Conservation (phyloP, 73 alveolate species). For the Paramecium biaurelia region DNA sequence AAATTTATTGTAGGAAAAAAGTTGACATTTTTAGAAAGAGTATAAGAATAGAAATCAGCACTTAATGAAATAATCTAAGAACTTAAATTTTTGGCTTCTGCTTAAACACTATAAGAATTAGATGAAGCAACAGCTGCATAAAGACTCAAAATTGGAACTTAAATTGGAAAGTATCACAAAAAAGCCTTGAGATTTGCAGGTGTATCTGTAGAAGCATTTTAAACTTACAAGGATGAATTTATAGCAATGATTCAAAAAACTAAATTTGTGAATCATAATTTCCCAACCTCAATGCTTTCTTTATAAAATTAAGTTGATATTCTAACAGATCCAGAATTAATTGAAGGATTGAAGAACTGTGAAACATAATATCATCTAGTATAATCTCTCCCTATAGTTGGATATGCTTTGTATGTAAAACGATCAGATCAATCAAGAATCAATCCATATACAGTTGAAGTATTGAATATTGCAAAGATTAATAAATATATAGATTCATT, state of each 20-base stretch:
- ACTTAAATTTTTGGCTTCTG: background rate
- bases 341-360: background rate
- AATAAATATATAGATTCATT: conserved; percentile 53
- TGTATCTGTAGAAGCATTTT: conserved; percentile 30
- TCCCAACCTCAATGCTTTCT: background rate
- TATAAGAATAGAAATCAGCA: background rate
- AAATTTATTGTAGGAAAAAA: background rate
- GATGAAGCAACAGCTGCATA: conserved; percentile 59
- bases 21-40: background rate
- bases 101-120: background rate
- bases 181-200: conserved; percentile 42
- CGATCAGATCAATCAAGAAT: conserved; percentile 50
- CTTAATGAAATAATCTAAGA: background rate
- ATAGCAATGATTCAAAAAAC: background rate
- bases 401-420: conserved; percentile 34
- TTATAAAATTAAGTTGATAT: conserved; percentile 50
- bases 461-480: background rate
- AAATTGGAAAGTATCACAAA: conserved; percentile 44
- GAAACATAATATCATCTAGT: conserved; percentile 51
- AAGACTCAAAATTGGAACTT: conserved; percentile 57
- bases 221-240: background rate
- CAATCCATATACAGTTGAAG: conserved; percentile 43
- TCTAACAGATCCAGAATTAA: conserved; percentile 41
- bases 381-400: conserved; percentile 46
- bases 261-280: background rate